These are phyloP conservation scores for Moricandia arvensis DNA, from an alignment of 345 rosid genomes.

Conservation along the genomic window DNA sequence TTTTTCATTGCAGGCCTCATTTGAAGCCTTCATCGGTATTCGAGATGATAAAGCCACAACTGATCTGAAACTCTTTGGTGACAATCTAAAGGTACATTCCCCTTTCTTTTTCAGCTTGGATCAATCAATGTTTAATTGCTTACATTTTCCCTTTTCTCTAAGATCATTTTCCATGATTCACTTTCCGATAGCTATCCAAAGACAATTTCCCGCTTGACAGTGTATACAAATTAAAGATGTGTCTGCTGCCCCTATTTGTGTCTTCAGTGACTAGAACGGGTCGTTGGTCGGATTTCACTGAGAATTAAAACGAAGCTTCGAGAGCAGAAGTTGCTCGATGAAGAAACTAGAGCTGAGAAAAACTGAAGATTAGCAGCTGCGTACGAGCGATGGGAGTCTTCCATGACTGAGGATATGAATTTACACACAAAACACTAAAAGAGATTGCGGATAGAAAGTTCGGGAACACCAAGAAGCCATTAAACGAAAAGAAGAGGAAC, in stretches of 20 bases:
- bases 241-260: conserved; percentile 88
- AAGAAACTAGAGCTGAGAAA: too few relatives aligned
- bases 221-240: conserved; percentile 66
- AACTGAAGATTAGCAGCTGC: too few relatives aligned
- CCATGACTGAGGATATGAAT: too few relatives aligned
- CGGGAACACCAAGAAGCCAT: too few relatives aligned
- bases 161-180: background rate
- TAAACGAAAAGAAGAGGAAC: too few relatives aligned
- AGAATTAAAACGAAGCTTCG: too few relatives aligned
- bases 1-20: conserved; percentile 59
- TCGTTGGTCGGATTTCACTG: too few relatives aligned
- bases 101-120: background rate
- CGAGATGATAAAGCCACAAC: conserved; percentile 82
- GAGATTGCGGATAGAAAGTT: too few relatives aligned
- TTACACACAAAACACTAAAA: too few relatives aligned
- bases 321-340: too few relatives aligned
- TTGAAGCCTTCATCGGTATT: conserved; percentile 84
- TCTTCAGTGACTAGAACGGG: too few relatives aligned
- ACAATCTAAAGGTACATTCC: conserved; percentile 66
- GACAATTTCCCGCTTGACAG: conserved; percentile 83
- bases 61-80: conserved; percentile 81
- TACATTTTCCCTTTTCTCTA: background rate
- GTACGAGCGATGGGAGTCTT: too few relatives aligned
- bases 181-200: conserved; percentile 59
- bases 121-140: conserved; percentile 2